A percentile compares a stretch with the other conserved stretches of the same genome.
Evolutionary conservation across 371 early-diverging fungal genomes (phyloP).

Genomic region (Mortierella sp.): DNA sequence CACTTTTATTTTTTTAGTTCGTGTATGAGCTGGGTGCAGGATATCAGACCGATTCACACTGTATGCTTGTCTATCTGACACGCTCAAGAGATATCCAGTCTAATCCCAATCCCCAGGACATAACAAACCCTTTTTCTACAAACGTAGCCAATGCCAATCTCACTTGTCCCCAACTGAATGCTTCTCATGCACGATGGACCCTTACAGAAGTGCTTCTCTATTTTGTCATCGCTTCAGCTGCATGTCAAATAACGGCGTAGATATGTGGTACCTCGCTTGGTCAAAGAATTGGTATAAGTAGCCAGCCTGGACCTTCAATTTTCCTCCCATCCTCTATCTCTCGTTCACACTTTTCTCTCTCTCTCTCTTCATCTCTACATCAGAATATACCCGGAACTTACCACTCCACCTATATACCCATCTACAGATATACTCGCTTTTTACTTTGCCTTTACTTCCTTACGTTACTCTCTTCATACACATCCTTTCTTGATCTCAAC

Average conservation of each 20-base stretch:
- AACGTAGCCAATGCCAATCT: neutral
- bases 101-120: neutral
- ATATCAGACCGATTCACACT: neutral
- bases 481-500: neutral
- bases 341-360: neutral
- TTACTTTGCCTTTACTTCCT: neutral
- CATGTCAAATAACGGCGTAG: neutral
- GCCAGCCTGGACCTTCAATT: neutral
- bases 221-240: too few relatives aligned
- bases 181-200: neutral
- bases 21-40: neutral
- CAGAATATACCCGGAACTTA: slow-evolving; percentile 8
- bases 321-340: neutral
- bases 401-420: neutral
- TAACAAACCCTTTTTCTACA: neutral
- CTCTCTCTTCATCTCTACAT: neutral
- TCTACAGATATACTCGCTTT: neutral
- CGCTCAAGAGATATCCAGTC: neutral
- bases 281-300: neutral
- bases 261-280: too few relatives aligned
- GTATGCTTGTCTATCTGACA: neutral
- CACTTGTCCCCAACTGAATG: neutral
- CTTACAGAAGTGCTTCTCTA: too few relatives aligned
- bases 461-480: neutral
- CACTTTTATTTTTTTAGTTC: neutral